Evolutionary conservation across 139 green algal genomes (phyloP).

Genomic region (Pedinophyceae sp.): DNA sequence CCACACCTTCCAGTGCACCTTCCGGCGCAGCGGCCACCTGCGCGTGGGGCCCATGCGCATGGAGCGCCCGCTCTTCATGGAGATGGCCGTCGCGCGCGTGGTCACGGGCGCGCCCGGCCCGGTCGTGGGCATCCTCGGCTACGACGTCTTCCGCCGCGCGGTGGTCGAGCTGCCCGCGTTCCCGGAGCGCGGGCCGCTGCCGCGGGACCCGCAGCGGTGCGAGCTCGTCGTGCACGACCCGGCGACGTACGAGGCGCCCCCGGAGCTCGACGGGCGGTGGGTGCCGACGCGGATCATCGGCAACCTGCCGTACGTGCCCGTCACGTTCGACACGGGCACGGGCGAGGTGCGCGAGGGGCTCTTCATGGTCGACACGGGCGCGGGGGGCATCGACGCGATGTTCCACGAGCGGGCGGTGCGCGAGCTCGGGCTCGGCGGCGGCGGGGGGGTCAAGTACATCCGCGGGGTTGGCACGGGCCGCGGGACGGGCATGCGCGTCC

Average conservation of each 20-base stretch:
- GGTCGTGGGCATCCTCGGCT: constrained; percentile 36
- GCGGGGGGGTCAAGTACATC: neutral
- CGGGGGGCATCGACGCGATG: constrained; percentile 29
- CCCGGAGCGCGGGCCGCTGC: constrained; percentile 2
- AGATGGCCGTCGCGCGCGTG: constrained; percentile 17
- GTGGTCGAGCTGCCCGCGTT: constrained; percentile 15
- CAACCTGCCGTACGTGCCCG: constrained; percentile 27
- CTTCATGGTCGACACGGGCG: constrained; percentile 32
- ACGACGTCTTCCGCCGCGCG: constrained; percentile 30
- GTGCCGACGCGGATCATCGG: constrained; percentile 1
- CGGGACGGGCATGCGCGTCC: neutral
- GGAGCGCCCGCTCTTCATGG: constrained; percentile 4
- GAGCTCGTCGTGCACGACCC: constrained; percentile 19
- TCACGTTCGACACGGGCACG: constrained; percentile 8
- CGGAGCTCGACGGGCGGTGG: constrained; percentile 10
- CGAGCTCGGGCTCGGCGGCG: constrained; percentile 12
- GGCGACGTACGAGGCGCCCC: constrained; percentile 5
- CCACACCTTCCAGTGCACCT: constrained; percentile 8
- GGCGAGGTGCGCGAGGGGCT: constrained; percentile 2
- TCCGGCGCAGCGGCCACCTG: constrained; percentile 11
- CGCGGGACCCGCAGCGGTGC: constrained; percentile 2
- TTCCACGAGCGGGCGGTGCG: constrained; percentile 18
- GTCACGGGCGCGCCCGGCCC: constrained; percentile 21
- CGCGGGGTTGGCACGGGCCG: neutral
- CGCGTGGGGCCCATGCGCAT: constrained; percentile 8